Evolutionary conservation across 2,329 filamentous ascomycete genomes (phyloP).

Genomic region (Aureobasidium mangrovei): DNA sequence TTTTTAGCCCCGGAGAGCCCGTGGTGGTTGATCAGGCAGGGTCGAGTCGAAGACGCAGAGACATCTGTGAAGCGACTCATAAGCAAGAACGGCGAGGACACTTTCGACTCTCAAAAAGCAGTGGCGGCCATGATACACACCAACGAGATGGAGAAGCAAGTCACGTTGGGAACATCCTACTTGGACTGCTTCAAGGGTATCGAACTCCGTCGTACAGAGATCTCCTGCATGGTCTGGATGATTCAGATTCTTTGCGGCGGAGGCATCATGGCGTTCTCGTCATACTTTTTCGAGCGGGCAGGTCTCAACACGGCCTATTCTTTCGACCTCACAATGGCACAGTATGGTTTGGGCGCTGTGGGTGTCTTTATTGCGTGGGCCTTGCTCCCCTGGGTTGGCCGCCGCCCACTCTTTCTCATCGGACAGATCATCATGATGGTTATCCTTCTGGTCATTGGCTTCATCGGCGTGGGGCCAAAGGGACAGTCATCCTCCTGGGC

Average conservation of each 20-base stretch:
- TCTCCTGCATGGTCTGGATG: conserved; percentile 30
- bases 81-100: conserved; percentile 15
- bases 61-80: conserved; percentile 26
- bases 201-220: conserved; percentile 40
- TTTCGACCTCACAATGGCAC: conserved; percentile 30
- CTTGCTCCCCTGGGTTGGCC: conserved; percentile 30
- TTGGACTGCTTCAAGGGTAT: conserved; percentile 45
- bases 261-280: conserved; percentile 28
- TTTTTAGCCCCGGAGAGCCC: conserved; percentile 28
- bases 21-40: conserved; percentile 33
- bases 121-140: conserved; percentile 34
- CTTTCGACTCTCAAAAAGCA: conserved; percentile 23
- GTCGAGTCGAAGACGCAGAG: conserved; percentile 28
- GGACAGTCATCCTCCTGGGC: conserved; percentile 26
- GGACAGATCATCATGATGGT: conserved; percentile 27
- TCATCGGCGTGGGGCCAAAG: conserved; percentile 17
- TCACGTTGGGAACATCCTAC: conserved; percentile 40
- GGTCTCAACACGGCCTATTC: conserved; percentile 28
- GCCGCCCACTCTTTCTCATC: conserved; percentile 32
- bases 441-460: conserved; percentile 22
- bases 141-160: conserved; percentile 45
- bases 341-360: conserved; percentile 22
- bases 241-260: conserved; percentile 28
- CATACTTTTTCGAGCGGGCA: conserved; percentile 33
- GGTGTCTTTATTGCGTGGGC: conserved; percentile 26